phyloP scores from a whole-genome alignment of 2,329 filamentous ascomycete genomes.

The Claviceps maximensis region DNA sequence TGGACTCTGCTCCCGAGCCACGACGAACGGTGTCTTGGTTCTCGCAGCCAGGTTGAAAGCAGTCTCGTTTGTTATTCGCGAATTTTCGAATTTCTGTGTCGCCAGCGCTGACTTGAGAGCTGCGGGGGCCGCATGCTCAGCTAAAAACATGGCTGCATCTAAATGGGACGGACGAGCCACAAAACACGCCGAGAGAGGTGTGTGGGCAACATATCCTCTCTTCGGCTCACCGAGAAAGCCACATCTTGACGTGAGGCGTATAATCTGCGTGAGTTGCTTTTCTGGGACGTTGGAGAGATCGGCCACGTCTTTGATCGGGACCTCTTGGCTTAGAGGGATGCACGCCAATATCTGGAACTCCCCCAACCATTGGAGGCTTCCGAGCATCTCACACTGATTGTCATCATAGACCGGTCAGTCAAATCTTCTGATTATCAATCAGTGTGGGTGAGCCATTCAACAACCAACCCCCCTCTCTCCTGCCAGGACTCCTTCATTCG shows the following conservation, averaged over 20 bases:
- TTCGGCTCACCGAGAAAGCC: conserved; percentile 5
- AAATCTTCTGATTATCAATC: not conserved
- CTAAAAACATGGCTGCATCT: conserved; percentile 6
- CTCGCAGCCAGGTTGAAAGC: not conserved
- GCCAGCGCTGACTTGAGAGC: not conserved
- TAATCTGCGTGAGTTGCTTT: conserved; percentile 20
- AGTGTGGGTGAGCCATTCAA: not conserved
- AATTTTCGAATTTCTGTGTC: not conserved
- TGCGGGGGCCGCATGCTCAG: not conserved
- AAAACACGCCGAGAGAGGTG: conserved; percentile 5
- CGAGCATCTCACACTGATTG: conserved; percentile 1
- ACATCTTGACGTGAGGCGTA: conserved; percentile 9
- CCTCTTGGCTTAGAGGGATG: conserved; percentile 25
- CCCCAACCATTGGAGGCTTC: conserved; percentile 16
- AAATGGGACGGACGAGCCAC: not conserved
- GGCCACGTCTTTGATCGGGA: conserved; percentile 26
- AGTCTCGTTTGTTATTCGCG: not conserved
- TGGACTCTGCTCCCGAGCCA: not conserved
- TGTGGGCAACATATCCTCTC: conserved; percentile 4
- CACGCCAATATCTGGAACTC: conserved; percentile 31
- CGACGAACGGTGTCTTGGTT: not conserved
- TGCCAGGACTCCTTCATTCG: not conserved
- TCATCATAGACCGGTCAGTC: not conserved
- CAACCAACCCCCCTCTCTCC: not conserved
- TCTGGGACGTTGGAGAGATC: conserved; percentile 26